These are phyloP conservation scores for Trichoderma sp. DNA, from an alignment of 2,329 filamentous ascomycete species.

Conservation along the genomic window DNA sequence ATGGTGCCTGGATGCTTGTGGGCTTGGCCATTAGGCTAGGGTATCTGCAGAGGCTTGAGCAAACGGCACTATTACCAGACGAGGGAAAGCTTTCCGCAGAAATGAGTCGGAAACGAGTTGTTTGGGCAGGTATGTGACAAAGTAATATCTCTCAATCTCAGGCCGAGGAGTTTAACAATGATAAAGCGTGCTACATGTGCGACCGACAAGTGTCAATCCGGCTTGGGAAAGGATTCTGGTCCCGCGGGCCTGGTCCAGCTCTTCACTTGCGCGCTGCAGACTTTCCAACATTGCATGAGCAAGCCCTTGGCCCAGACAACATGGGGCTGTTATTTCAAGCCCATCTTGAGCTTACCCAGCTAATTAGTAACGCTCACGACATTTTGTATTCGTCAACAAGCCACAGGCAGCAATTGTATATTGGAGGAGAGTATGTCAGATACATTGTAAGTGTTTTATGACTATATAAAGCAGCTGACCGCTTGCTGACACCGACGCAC, in stretches of 20 bases:
- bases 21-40: not conserved
- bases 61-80: not conserved
- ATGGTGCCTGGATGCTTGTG: not conserved
- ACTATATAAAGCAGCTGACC: not conserved
- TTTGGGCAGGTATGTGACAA: not conserved
- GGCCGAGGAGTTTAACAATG: not conserved
- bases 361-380: not conserved
- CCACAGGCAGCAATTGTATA: not conserved
- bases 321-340: not conserved
- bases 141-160: not conserved
- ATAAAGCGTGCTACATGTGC: not conserved
- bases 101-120: not conserved
- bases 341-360: not conserved
- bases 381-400: not conserved
- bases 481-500: not conserved
- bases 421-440: not conserved
- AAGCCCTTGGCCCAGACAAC: not conserved
- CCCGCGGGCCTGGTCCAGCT: not conserved
- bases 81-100: not conserved
- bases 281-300: not conserved
- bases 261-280: not conserved
- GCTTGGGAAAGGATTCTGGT: not conserved
- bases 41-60: not conserved
- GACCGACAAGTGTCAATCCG: conserved; percentile 1
- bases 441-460: not conserved